Evolutionary conservation across 208 protist genomes (phyloP).

Genomic region (Tetramitus jugosus): DNA sequence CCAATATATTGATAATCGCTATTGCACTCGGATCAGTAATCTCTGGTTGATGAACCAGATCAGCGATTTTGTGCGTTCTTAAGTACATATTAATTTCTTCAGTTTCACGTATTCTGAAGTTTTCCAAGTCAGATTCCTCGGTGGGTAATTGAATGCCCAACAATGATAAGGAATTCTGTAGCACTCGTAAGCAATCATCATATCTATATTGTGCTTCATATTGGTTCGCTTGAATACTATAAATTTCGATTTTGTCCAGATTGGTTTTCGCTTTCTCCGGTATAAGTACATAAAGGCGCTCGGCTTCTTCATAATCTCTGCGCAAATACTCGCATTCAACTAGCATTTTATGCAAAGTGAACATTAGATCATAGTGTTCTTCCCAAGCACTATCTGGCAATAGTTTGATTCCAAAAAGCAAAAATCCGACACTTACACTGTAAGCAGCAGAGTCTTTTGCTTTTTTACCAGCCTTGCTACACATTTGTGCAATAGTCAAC

Average conservation of each 20-base stretch:
- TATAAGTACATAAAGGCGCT: background rate
- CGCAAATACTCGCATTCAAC: background rate
- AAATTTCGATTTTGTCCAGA: background rate
- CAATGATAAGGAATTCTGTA: background rate
- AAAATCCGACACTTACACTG: background rate
- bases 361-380: background rate
- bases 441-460: background rate
- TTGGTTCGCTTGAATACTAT: background rate
- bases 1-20: background rate
- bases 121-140: background rate
- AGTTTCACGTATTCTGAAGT: background rate
- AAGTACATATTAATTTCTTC: background rate
- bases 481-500: background rate
- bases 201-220: background rate
- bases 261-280: background rate
- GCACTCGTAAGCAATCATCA: background rate
- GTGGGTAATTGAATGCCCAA: background rate
- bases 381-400: background rate
- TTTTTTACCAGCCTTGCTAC: background rate
- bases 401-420: background rate
- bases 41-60: background rate
- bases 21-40: background rate
- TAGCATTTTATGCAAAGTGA: background rate
- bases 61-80: background rate
- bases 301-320: background rate